Evolutionary conservation across 306 rosid species (phyloP).

Genomic region (Neltuma alba): DNA sequence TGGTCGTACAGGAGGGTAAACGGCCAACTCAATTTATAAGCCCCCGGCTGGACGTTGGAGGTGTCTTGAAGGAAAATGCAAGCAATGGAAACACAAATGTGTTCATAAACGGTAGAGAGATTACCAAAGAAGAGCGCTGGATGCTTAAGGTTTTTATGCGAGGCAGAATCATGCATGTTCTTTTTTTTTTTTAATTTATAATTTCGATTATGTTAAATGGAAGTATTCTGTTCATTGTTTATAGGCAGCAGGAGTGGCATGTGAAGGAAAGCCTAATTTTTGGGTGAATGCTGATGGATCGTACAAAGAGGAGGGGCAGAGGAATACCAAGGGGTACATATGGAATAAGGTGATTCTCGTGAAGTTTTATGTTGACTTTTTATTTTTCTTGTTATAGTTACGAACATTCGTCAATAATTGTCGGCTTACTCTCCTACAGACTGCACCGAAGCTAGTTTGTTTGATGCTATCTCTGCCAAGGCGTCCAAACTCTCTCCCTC

Average conservation of each 20-base stretch:
- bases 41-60: slow-evolving; percentile 57
- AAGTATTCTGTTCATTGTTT: slow-evolving; percentile 29
- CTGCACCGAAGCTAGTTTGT: slow-evolving; percentile 54
- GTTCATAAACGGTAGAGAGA: slow-evolving; percentile 57
- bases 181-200: background rate
- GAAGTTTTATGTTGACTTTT: slow-evolving; percentile 26
- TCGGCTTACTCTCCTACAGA: slow-evolving; percentile 42
- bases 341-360: slow-evolving; percentile 69
- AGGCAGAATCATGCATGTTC: background rate
- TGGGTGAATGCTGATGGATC: slow-evolving; percentile 80
- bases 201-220: slow-evolving; percentile 14
- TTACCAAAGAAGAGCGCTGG: slow-evolving; percentile 59
- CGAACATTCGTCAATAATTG: slow-evolving; percentile 9
- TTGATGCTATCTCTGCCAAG: slow-evolving; percentile 57
- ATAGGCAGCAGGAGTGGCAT: slow-evolving; percentile 73
- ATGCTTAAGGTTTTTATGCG: slow-evolving; percentile 57
- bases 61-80: slow-evolving; percentile 45
- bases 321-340: slow-evolving; percentile 49
- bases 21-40: slow-evolving; percentile 71
- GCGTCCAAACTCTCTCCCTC: slow-evolving; percentile 41
- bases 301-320: slow-evolving; percentile 87
- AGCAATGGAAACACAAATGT: slow-evolving; percentile 76
- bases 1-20: slow-evolving; percentile 60
- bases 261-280: slow-evolving; percentile 67
- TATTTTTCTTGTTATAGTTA: slow-evolving; percentile 11